Evolutionary conservation across 495 filamentous ascomycete genomes (phyloP), one percentile per base, ranked within the genome.

Genomic region (Penicillium turbatum): DNA sequence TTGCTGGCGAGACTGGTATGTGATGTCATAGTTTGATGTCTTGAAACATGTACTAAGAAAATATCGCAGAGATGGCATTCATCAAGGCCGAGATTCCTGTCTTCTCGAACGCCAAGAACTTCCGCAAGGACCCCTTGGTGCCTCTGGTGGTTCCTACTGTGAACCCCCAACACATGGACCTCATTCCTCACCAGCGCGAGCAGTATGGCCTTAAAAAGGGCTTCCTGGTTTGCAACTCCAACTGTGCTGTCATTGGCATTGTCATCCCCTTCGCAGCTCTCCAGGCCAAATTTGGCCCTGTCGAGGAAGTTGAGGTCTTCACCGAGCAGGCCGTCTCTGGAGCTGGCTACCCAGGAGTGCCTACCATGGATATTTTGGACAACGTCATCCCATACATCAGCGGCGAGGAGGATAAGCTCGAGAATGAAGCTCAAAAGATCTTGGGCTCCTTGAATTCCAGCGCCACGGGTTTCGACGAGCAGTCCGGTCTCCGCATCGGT

Each of bases 91-190:
- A 90, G 65, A 79, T 91, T 26, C 81, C 83, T 56, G 86, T 92
- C 59, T 93, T 95, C 73, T 92, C 87, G 50, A 95, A 92, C 62
- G 87, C 89, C 6, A 93, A 93, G 76, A 92, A 92, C 79, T 86
- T 90, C 76, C 86, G 89, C 62, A 84, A 85, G 64, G 82, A 91
- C 67, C 87, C 88, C 15, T 74, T 87, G 32, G 87, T 90, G n/a
- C 89, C 90, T 4, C 80, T 95, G 56, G 83, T 95, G 47, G 88
- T 95, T 29, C 89, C 89, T 2, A 91, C 86, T 15, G 87, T 92
- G 55, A 93, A 92, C 72, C 80, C 88, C 11, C 68, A 77, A n/a
- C 88, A 93, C 67, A 74, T 93, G 59, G 78, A 83, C 65, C 70
- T 91, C 49, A 89, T 93, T 61, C 86, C 85, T 12, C 82, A 89